A percentile compares a stretch with the other conserved stretches of the same genome.
These are phyloP conservation scores for Macrophomina phaseolina DNA, from an alignment of 2,329 filamentous ascomycete genomes.

Conservation along the genomic window DNA sequence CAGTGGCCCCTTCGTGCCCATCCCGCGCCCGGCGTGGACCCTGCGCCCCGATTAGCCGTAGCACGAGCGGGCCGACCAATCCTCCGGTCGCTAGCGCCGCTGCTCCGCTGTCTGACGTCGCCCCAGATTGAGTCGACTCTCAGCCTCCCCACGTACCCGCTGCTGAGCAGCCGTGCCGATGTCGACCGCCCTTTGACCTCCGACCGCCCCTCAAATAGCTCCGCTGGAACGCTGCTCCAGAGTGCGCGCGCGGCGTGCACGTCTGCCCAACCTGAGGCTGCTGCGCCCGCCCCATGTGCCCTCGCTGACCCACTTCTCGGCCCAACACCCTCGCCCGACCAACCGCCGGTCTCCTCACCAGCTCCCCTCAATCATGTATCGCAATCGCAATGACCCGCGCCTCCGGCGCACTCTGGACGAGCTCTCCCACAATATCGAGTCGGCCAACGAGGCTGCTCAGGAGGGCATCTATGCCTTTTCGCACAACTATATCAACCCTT, in stretches of 20 bases:
- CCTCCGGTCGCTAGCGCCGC: not conserved
- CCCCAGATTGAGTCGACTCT: not conserved
- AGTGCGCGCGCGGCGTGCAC: not conserved
- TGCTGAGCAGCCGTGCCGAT: conserved; percentile 9
- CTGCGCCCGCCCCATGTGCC: conserved; percentile 17
- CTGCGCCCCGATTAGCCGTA: not conserved
- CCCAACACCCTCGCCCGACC: conserved; percentile 24
- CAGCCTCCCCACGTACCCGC: conserved; percentile 11
- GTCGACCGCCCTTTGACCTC: conserved; percentile 21
- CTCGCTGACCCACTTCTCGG: conserved; percentile 26
- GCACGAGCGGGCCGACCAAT: not conserved
- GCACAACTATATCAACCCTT: conserved; percentile 83
- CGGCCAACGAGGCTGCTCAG: conserved; percentile 89
- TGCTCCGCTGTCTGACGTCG: conserved; percentile 8
- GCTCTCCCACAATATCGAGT: conserved; percentile 87
- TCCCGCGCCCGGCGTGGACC: not conserved
- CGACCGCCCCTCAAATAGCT: not conserved
- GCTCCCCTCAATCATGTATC: conserved; percentile 56
- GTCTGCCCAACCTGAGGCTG: not conserved
- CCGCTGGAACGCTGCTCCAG: not conserved
- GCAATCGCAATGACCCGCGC: conserved; percentile 72
- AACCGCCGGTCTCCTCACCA: conserved; percentile 20
- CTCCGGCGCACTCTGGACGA: conserved; percentile 94
- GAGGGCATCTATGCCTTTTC: conserved; percentile 88
- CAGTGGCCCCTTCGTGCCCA: too few species aligned